Evolutionary conservation across 2,329 filamentous ascomycete genomes (phyloP).

Genomic region (Diaporthe sp.): DNA sequence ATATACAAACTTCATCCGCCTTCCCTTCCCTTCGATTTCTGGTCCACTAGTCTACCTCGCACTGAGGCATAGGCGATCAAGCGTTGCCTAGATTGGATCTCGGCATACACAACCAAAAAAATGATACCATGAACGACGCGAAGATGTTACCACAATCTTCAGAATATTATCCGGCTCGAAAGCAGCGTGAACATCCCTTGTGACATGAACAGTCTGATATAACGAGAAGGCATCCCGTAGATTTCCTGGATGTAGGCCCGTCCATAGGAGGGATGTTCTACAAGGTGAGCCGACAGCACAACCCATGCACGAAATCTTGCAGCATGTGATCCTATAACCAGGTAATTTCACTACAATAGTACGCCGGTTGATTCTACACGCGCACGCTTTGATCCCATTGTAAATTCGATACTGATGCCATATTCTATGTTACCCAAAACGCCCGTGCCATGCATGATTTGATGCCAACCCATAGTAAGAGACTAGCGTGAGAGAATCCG

Average conservation of each 20-base stretch:
- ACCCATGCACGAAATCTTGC: not conserved
- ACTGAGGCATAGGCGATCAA: conserved; percentile 33
- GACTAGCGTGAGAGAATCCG: not conserved
- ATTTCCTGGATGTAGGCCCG: no score
- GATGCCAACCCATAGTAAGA: conserved; percentile 4
- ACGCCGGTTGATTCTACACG: no score
- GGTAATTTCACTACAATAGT: not conserved
- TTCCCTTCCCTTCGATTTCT: conserved; percentile 22
- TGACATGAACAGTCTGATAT: not conserved
- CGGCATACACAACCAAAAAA: conserved; percentile 39
- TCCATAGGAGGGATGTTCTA: not conserved
- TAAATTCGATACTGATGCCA: not conserved
- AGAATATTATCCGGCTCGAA: conserved; percentile 4
- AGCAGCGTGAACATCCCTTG: not conserved
- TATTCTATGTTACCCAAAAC: conserved; percentile 27
- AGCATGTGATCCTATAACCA: not conserved
- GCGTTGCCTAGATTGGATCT: conserved; percentile 35
- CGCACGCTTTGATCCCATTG: not conserved
- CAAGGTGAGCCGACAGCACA: not conserved
- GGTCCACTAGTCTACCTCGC: conserved; percentile 24
- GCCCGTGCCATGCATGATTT: conserved; percentile 34
- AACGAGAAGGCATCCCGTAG: not conserved
- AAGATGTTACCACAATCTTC: conserved; percentile 27
- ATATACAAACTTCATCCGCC: not conserved
- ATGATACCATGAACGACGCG: conserved; percentile 41